A percentile compares a stretch with the other conserved stretches of the same genome.
Evolutionary conservation across 257 asterid species (phyloP).

Genomic region (Solanum sejunctum): DNA sequence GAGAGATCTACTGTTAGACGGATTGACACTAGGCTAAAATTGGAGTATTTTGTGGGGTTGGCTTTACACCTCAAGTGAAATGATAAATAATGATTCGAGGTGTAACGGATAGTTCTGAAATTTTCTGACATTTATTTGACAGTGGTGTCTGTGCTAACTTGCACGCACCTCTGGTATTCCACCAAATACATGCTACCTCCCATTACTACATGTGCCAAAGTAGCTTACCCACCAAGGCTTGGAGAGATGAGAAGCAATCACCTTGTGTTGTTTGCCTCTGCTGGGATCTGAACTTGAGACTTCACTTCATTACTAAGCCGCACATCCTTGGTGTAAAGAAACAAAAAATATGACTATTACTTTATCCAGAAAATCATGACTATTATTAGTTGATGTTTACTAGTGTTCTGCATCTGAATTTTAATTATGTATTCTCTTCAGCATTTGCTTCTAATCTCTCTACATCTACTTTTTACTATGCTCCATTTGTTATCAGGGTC

Average conservation of each 20-base stretch:
- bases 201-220: not conserved
- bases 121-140: not conserved
- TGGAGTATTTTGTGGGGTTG: not conserved
- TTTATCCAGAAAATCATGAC: not conserved
- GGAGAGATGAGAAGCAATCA: not conserved
- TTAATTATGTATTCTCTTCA: not conserved
- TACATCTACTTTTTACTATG: not conserved
- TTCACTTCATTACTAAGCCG: not conserved
- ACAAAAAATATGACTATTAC: not conserved
- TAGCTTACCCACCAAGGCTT: not conserved
- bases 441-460: not conserved
- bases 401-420: not conserved
- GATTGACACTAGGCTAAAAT: not conserved
- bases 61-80: not conserved
- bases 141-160: not conserved
- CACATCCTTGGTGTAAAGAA: not conserved
- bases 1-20: not conserved
- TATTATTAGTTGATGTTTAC: not conserved
- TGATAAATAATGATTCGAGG: not conserved
- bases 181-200: not conserved
- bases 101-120: not conserved
- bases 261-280: not conserved
- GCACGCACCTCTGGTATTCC: not conserved
- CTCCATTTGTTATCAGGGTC: conserved; percentile 48
- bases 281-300: not conserved